A percentile compares a stretch with the other conserved stretches of the same genome.
Conservation (phyloP, 1,284 basidiomycete species). For the Wallemia ichthyophaga region DNA sequence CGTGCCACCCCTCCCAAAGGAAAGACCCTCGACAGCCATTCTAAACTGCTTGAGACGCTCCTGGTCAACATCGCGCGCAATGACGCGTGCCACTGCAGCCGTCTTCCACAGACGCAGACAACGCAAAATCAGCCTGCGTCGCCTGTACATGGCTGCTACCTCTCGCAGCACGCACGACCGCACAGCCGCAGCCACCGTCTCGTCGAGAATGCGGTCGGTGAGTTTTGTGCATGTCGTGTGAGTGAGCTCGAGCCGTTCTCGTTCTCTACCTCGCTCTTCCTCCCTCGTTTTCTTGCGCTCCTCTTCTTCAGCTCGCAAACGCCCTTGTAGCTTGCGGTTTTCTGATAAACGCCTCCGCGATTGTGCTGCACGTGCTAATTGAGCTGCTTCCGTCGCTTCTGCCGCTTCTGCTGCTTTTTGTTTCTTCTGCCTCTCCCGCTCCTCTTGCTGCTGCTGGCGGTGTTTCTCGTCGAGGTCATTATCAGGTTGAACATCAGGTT, state of each 20-base stretch:
- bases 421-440: no score
- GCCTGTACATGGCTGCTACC: not conserved
- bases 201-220: not conserved
- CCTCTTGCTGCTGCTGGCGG: no score
- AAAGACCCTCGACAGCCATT: not conserved
- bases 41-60: not conserved
- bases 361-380: no score
- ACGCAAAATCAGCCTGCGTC: not conserved
- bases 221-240: not conserved
- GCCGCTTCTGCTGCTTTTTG: no score
- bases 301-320: no score
- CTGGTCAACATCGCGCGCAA: not conserved
- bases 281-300: not conserved
- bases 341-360: no score
- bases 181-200: not conserved
- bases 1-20: not conserved
- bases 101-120: not conserved
- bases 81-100: no score
- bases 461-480: no score
- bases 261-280: not conserved
- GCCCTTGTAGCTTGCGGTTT: no score
- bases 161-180: not conserved
- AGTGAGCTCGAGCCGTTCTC: not conserved
- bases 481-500: no score
- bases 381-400: no score